These are phyloP conservation scores for Botrytis squamosa DNA, from an alignment of 2,329 filamentous ascomycete genomes.

Conservation along the genomic window DNA sequence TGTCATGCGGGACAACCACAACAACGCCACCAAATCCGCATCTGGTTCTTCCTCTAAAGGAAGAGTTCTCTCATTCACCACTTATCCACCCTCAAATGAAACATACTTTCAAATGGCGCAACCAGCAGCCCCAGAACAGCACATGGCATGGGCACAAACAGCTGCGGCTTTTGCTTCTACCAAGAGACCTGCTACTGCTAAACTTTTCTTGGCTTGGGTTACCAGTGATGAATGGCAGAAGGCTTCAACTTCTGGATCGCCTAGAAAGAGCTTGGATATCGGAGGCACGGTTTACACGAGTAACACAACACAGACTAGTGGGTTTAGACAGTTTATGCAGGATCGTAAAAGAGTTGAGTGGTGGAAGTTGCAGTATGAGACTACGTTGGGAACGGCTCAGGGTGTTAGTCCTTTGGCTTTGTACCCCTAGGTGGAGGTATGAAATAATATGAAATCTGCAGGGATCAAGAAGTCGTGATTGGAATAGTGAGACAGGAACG, in stretches of 20 bases:
- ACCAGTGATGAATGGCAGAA: background rate
- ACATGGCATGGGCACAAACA: slow-evolving; percentile 4
- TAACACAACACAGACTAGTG: background rate
- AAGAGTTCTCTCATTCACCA: slow-evolving; percentile 4
- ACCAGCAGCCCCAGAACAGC: background rate
- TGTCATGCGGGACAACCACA: background rate
- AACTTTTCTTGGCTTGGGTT: slow-evolving; percentile 5
- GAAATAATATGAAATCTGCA: too few species aligned
- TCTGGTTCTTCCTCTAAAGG: background rate
- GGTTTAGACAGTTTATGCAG: slow-evolving; percentile 7
- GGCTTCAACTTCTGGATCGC: background rate
- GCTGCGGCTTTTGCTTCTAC: background rate
- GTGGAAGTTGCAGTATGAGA: slow-evolving; percentile 12
- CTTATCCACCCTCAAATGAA: background rate
- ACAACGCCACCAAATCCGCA: background rate
- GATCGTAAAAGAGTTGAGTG: background rate
- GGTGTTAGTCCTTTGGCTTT: background rate
- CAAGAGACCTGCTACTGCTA: background rate
- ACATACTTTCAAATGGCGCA: too few species aligned
- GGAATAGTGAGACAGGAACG: too few species aligned
- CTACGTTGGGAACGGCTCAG: background rate
- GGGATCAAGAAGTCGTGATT: too few species aligned
- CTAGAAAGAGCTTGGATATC: slow-evolving; percentile 5
- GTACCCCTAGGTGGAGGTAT: too few species aligned
- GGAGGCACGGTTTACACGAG: background rate